A percentile compares a stretch with the other conserved stretches of the same genome.
phyloP scores from a whole-genome alignment of 331 rosid genomes.

The Saraca asoca region DNA sequence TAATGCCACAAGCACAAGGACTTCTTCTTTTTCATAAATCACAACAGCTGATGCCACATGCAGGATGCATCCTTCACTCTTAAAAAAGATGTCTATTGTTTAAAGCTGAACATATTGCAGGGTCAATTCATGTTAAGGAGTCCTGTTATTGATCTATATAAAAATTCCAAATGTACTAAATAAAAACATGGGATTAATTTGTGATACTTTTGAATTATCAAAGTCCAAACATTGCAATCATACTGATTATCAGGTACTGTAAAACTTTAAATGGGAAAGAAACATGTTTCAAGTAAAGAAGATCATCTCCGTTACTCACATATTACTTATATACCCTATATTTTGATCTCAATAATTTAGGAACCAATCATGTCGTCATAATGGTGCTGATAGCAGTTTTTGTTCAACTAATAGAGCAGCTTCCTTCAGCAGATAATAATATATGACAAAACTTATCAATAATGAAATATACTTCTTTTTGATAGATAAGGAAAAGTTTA shows the following conservation, averaged over 20 bases:
- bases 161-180: background rate
- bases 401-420: background rate
- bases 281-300: background rate
- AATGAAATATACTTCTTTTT: background rate
- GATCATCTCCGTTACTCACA: background rate
- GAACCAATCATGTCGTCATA: constrained; percentile 1
- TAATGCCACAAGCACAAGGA: constrained; percentile 2
- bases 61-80: background rate
- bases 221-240: background rate
- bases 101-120: background rate
- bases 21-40: background rate
- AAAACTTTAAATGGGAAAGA: background rate
- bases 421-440: background rate
- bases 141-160: background rate
- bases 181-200: background rate
- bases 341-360: background rate
- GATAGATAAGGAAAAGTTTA: background rate
- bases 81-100: background rate
- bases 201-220: background rate
- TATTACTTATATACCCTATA: background rate
- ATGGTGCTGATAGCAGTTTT: background rate
- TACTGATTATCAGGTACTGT: background rate
- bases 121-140: background rate
- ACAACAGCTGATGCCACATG: background rate
- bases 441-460: background rate